Evolutionary conservation across 164 flowering plant genomes (phyloP), one percentile per base, ranked within the genome.

Genomic region (Dillenia suffruticosa): DNA sequence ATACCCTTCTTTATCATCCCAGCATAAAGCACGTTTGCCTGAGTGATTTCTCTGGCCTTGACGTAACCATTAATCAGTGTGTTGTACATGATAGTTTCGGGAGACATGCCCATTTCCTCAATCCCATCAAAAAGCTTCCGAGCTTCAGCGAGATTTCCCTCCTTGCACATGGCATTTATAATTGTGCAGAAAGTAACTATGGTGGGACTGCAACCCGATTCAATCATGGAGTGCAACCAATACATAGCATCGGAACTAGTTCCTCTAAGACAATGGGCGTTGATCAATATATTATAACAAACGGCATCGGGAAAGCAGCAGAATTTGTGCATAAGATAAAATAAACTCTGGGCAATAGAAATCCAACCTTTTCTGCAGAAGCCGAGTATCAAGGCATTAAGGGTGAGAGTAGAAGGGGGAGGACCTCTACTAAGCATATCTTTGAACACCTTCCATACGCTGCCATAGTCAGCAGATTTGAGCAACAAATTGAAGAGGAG

Each of bases 391-490:
- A 91, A 70, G 22, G 56, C 56, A 72, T 79, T 91, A 17, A 88
- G 86, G 10, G 68, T 77, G 58, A 63, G 64, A 68, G 54, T 72
- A 32, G 59, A 66, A 46, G 93, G 97, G 8, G 44, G 43, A 69
- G 99, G 96, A 26, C 97, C 96, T 67, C 55, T 68, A 9, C 66
- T 62, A 58, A 91, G 16, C 92, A 91, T 78, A 71, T 82, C 90
- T 54, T 83, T 75, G 50, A 91, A 79, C 76, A 94, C 61, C 68
- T 79, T 85, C 95, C 90, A 88, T n/a, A 82, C 86, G 61, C 70
- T 76, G 52, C 82, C 79, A 65, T 71, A 79, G 64, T 89, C 96
- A 57, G 93, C 94, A 32, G 75, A 61, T 63, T 76, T 77, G 61
- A 89, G 72, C 75, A 91, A 73, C 67, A 76, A 53, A 55, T 71